phyloP scores from a whole-genome alignment of 441 rosid species.

The Aquilaria agallochum region DNA sequence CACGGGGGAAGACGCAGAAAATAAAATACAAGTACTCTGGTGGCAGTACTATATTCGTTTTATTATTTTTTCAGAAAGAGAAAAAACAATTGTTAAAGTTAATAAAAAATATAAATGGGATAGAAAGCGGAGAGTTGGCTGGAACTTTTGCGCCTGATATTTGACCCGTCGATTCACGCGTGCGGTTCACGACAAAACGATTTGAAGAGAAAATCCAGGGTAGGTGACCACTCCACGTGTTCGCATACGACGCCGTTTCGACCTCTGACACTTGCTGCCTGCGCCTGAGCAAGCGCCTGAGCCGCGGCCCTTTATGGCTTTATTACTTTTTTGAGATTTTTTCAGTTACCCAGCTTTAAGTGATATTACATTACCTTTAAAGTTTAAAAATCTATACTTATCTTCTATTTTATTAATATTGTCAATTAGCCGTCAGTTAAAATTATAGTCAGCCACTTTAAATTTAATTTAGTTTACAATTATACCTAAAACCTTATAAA shows the following conservation, averaged over 20 bases:
- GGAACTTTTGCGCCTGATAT: constrained; percentile 39
- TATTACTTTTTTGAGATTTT: not conserved
- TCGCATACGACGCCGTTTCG: constrained; percentile 24
- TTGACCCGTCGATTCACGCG: constrained; percentile 66
- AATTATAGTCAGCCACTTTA: no score
- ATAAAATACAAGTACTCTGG: not conserved
- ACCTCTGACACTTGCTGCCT: not conserved
- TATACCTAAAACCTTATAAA: no score
- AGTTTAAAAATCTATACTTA: no score
- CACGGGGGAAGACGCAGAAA: constrained; percentile 9
- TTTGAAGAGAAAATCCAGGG: constrained; percentile 18
- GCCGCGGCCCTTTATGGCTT: not conserved
- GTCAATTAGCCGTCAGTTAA: no score
- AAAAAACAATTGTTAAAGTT: not conserved
- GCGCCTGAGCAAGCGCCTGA: not conserved
- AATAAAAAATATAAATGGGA: constrained; percentile 1
- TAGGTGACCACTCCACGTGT: not conserved
- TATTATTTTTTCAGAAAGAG: not conserved
- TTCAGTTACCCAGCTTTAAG: no score
- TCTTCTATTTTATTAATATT: no score
- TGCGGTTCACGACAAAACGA: constrained; percentile 62
- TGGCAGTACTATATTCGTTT: not conserved
- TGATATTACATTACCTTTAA: no score
- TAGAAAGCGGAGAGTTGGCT: constrained; percentile 8
- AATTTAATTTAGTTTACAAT: no score